Percentiles rank a stretch among this genome's conserved stretches.
Conservation (phyloP, 495 filamentous ascomycete genomes). For the Peziza echinospora region DNA sequence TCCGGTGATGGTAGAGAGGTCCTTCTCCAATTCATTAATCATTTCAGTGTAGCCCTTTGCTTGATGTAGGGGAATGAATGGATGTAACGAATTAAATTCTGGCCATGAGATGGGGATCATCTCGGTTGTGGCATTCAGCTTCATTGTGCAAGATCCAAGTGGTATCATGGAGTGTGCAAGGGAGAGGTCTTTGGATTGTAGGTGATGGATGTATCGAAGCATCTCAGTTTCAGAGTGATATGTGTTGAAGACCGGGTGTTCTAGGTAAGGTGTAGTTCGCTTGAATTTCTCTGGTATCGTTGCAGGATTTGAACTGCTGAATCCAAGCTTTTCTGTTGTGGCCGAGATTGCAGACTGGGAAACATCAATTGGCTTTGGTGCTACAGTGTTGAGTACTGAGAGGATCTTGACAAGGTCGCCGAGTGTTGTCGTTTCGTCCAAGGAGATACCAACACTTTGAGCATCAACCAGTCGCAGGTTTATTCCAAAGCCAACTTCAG, state of each 20-base stretch:
- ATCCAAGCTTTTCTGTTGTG: slow-evolving; percentile 26
- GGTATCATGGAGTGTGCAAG: slow-evolving; percentile 97
- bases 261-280: slow-evolving; percentile 56
- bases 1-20: slow-evolving; percentile 70
- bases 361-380: neutral
- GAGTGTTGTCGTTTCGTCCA: slow-evolving; percentile 49
- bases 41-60: slow-evolving; percentile 48
- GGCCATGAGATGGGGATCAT: slow-evolving; percentile 78
- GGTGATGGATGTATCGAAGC: slow-evolving; percentile 80
- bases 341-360: slow-evolving; percentile 5
- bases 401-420: slow-evolving; percentile 40
- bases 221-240: slow-evolving; percentile 95
- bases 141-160: slow-evolving; percentile 98
- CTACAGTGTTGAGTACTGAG: slow-evolving; percentile 17
- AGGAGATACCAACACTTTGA: slow-evolving; percentile 40
- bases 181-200: slow-evolving; percentile 90
- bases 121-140: slow-evolving; percentile 88
- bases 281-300: slow-evolving; percentile 38
- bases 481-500: slow-evolving; percentile 31
- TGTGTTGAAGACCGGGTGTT: slow-evolving; percentile 89
- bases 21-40: slow-evolving; percentile 47
- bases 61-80: slow-evolving; percentile 43
- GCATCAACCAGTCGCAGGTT: slow-evolving; percentile 43
- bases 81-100: slow-evolving; percentile 72
- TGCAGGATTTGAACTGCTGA: slow-evolving; percentile 18